Base-by-base conservation (phyloP, 2,329 filamentous ascomycete genomes). In the Pseudogymnoascus sp. region DNA sequence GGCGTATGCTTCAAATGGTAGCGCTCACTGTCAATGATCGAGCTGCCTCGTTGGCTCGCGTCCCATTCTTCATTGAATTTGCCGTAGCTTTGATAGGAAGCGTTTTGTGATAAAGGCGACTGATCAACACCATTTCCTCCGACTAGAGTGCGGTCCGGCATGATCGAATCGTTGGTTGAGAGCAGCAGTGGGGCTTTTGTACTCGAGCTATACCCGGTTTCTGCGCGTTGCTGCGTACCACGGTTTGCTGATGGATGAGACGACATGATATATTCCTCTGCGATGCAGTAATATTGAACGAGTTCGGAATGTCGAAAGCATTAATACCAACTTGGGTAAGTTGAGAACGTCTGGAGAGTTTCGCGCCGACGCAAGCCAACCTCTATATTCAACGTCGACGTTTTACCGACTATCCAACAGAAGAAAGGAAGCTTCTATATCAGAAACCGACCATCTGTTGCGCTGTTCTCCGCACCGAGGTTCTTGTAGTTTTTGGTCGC, bases 31-130 rank as follows among this genome's bases (percentile, higher is more conserved):
- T 84, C 82, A 63, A 85, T 70, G 62, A 88, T 79, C 37, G 86
- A 88, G 68, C 83, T 83, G 54, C 85, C 86, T 65, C 86, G 82
- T 68, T 84, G 84, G 68, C 81, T 84, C 59, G 83, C 84, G 74
- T 89, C 86, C 80, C 87, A 89, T 76, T 88, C 84, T 71, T 90
- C 86, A 67, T 82, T 85, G 69, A 89, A 88, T 67, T 79, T 83
- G 64, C 84, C 79, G 50, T 63, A 63, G 54, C 64, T 65, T 35
- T 66, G 64, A 47, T 66, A 66, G 15, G 61, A 57, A 10, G 47
- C 60, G 5, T 68, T 64, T 60, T 69, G 70, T 61, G 66, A 66
- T 31, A 69, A 60, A 2, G 66, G 64, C 5, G 70, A 68, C 5
- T 60, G 31, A 7, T 70, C 63, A 17, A 60, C 37, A 17, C 64